Percentiles rank a stretch among this genome's conserved stretches.
phyloP scores from a whole-genome alignment of 2,329 filamentous ascomycete species.

The Aspergillus sp. region DNA sequence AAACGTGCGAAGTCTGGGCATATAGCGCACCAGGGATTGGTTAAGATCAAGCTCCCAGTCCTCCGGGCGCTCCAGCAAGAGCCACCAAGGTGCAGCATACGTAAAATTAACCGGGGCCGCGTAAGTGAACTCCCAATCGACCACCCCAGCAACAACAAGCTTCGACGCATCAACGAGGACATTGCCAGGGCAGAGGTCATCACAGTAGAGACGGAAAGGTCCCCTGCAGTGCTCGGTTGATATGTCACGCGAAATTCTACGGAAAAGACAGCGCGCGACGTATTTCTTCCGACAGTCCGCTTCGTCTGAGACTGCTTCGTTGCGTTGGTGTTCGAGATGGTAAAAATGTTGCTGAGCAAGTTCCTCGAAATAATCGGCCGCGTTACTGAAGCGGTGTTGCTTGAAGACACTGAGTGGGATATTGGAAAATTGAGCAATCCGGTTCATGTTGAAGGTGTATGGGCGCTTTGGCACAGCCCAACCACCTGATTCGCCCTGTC shows the following conservation, averaged over 20 bases:
- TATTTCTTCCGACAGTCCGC: not conserved
- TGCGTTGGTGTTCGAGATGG: not conserved
- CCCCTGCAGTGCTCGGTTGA: conserved; percentile 17
- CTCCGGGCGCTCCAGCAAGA: conserved; percentile 27
- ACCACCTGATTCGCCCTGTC: conserved; percentile 8
- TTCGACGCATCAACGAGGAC: conserved; percentile 23
- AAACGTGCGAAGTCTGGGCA: conserved; percentile 23
- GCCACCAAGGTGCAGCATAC: conserved; percentile 26
- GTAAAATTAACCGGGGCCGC: conserved; percentile 25
- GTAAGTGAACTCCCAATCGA: conserved; percentile 32
- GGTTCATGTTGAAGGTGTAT: conserved; percentile 30
- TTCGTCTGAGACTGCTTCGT: not conserved
- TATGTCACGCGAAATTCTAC: too few species aligned
- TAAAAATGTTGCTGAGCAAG: not conserved
- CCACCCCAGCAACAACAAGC: conserved; percentile 20
- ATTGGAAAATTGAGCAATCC: conserved; percentile 2
- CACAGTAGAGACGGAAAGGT: conserved; percentile 30
- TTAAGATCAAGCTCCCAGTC: conserved; percentile 27
- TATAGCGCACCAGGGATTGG: conserved; percentile 23
- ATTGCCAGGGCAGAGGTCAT: conserved; percentile 31
- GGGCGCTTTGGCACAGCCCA: conserved; percentile 20
- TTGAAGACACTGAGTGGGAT: not conserved
- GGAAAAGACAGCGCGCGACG: not conserved
- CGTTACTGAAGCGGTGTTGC: not conserved
- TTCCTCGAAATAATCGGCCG: not conserved